Base-by-base conservation (phyloP, 257 asterid genomes). In the Lavandula angustifolia region DNA sequence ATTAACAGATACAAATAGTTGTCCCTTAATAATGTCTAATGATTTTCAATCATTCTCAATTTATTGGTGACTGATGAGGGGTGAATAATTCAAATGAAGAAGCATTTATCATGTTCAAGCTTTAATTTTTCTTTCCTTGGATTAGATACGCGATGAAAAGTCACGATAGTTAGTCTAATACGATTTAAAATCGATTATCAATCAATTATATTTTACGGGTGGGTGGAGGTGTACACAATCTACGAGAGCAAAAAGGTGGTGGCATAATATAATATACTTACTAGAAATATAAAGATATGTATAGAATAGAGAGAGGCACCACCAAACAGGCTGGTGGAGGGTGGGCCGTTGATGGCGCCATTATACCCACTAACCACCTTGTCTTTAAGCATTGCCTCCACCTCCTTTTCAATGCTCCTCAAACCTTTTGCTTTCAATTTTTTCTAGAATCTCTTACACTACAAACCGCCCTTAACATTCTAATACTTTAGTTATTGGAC, bases 301-400 rank as follows among this genome's bases (percentile, higher is more conserved):
- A 37, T 48, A 57, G 38, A 57, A 50, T 22, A 64, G 50, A 50
- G 69, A 64, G 41, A 64, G 31, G 14, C 3, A 64, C 18, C 52
- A 60, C 22, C 52, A 42, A 46, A 48, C 46, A 62, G 33, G 48
- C 4, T 62, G 68, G 68, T 62, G 68, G 68, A 61, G 54, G 7
- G 68, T 37, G 59, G 68, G 62, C 52, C 62, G 50, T 66, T 66
- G 71, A 66, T 66, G 49, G 71, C 51, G 71, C 71, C 61, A 66
- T 41, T n/a, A 53, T 53, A 66, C 71, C 71, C 71, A 66, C 71
- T 53, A 66, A 40, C 71, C 71, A 48, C 69, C 67, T 82, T 80
- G 74, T 75, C 75, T 54, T 74, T 47, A 37, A 79, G 43, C 75
- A 48, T 41, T 8, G 27, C 7, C 48, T 41, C 33, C 16, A 17